Percentiles rank a stretch among this genome's conserved stretches.
These are phyloP conservation scores for Capsicum chinense DNA, from an alignment of 257 asterid species.

Conservation along the genomic window DNA sequence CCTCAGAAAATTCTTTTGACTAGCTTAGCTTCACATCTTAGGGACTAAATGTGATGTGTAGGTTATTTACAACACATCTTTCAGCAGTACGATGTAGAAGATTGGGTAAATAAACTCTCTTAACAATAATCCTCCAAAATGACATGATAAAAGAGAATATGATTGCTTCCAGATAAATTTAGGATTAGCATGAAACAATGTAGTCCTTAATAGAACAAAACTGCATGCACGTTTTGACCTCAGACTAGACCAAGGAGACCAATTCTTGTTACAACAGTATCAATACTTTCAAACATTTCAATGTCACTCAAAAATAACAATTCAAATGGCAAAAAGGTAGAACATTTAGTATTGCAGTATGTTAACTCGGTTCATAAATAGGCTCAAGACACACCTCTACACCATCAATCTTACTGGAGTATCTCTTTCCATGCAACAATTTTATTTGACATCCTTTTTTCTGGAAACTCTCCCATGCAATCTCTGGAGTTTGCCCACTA, in stretches of 20 bases:
- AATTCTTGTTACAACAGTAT: constrained; percentile 14
- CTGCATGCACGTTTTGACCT: constrained; percentile 20
- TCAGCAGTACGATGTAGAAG: not conserved
- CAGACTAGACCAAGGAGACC: not conserved
- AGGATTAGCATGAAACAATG: not conserved
- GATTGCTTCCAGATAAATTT: not conserved
- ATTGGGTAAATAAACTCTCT: not conserved
- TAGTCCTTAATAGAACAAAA: not conserved
- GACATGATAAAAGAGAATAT: not conserved
- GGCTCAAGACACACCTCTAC: constrained; percentile 61
- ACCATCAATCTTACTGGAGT: constrained; percentile 84
- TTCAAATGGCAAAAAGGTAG: not conserved
- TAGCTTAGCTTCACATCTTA: not conserved
- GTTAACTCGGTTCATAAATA: constrained; percentile 8
- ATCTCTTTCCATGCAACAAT: constrained; percentile 78
- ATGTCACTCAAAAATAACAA: not conserved
- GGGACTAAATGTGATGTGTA: not conserved
- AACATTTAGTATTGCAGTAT: not conserved
- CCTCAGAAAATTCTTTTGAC: not conserved
- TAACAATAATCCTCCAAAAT: not conserved
- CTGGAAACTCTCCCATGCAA: constrained; percentile 87
- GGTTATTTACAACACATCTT: not conserved
- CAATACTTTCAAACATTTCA: not conserved
- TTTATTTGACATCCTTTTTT: constrained; percentile 67
- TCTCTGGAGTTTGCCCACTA: constrained; percentile 91